Evolutionary conservation across 2,329 filamentous ascomycete species (phyloP).

Genomic region (Hypomyces perniciosus): DNA sequence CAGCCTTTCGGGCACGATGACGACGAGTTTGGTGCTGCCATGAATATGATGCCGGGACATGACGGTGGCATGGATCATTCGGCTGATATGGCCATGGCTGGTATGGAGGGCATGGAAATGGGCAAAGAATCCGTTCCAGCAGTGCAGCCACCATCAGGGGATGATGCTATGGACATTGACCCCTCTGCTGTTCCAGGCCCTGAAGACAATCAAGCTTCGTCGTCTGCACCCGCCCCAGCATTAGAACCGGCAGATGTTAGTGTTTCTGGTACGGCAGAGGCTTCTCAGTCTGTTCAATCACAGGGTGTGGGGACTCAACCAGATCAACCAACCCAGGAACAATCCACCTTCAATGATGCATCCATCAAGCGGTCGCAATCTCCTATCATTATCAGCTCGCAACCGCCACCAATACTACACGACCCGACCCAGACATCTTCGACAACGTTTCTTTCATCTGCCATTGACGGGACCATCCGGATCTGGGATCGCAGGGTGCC

Average conservation of each 20-base stretch:
- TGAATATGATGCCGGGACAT: slow-evolving; percentile 48
- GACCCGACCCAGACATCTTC: slow-evolving; percentile 59
- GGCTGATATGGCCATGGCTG: slow-evolving; percentile 37
- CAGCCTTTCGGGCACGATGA: slow-evolving; percentile 73
- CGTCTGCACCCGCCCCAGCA: too few relatives aligned
- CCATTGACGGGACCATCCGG: slow-evolving; percentile 81
- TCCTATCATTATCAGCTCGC: slow-evolving; percentile 28
- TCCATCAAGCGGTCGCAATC: slow-evolving; percentile 19
- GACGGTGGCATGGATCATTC: slow-evolving; percentile 38
- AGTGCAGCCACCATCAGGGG: background rate
- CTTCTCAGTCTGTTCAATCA: background rate
- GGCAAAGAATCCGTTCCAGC: slow-evolving; percentile 21
- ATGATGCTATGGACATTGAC: slow-evolving; percentile 15
- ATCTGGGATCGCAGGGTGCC: slow-evolving; percentile 84
- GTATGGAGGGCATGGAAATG: slow-evolving; percentile 25
- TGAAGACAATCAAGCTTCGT: background rate
- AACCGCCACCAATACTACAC: slow-evolving; percentile 34
- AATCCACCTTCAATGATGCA: background rate
- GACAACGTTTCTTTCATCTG: slow-evolving; percentile 80
- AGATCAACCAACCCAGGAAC: background rate
- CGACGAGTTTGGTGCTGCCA: slow-evolving; percentile 72
- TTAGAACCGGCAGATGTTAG: background rate
- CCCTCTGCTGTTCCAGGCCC: background rate
- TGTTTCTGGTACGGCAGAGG: background rate
- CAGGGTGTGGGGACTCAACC: background rate